Evolutionary conservation across 768 basidiomycete species (phyloP), one percentile per base, ranked within the genome.

Genomic region (Russula virescens): DNA sequence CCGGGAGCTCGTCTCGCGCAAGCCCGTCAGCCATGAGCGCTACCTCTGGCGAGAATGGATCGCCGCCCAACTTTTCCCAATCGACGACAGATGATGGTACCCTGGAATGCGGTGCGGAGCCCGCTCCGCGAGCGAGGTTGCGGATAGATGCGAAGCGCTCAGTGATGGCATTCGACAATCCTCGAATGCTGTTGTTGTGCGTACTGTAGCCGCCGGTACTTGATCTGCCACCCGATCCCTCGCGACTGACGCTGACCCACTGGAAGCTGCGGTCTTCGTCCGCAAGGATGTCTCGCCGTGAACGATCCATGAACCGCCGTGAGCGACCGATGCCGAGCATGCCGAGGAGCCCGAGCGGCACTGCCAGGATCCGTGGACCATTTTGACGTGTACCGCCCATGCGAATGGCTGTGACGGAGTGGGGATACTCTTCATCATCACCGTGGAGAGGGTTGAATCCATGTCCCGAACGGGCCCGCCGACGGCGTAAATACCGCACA

Each of bases 281-380:
- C 4, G 83, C 87, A 38, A 91, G 80, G 81, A 91, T 90, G 70
- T 91, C 88, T 34, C 80, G 78, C 34, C 89, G 78, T 58, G 77
- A 66, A 14, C 61, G 61, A 19, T 66, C 51, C 68, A 46, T 31
- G 26, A 31, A 18, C 16, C 58, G 53, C 47, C 50, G 54, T 43
- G 50, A 40, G 40, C 34, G 54, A 19, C 47, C 56, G 25, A 73
- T 74, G 55, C 76, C 73, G 38, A 77, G 63, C n/a, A 74, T 72
- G 25, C 74, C 75, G 35, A 77, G 68, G 47, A 62, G 70, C 61
- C 60, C 67, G 61, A 66, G 34, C 65, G 72, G 46, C 19, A 67
- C 48, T 55, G 68, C 38, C 10, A 62, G 62, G n/a, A 64, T 50
- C 5, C 65, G 50, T 9, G 65, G 58, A 28, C 62, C 61, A 48